Base-by-base conservation (phyloP, 495 filamentous ascomycete genomes). In the Achaetomiella virescens region DNA sequence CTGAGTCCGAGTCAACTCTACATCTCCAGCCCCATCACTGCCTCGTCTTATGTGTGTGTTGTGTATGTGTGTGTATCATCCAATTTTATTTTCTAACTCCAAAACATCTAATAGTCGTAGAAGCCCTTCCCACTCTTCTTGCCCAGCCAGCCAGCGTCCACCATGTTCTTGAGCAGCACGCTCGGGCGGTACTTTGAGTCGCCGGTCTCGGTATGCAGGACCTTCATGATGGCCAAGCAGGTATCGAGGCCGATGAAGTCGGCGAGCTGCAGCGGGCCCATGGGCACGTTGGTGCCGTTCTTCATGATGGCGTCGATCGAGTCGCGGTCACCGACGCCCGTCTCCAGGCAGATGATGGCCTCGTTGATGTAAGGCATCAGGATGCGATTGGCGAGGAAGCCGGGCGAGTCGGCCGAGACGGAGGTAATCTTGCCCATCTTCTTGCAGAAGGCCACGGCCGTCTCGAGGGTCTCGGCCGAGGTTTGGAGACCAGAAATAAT, bases 311-410 rank as follows among this genome's bases (percentile, higher is more conserved):
- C 86, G 67, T 99, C 93, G 55, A 99, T 97, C 60, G 91, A 86
- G 54, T 97, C 89, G 52, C 86, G 85, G 52, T 76, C 75, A 15
- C 95, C 93, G 2, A 99, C 82, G 2, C 89, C 89, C 1, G 93
- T 97, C 69, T 99, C 93, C 7, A 99, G 76, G 71, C 93, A 99
- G 55, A 96, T 96, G 36, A 99, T 78, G 2, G 93, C 93, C 74
- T 99, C 93, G 69, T 99, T 99, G 75, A 99, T 96, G 68, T 99
- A 99, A 0, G 93, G 93, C 93, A 99, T 97, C 59, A 99, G 74
- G 48, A 99, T 97, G 11, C 93, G 79, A 64, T 99, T 99, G 15
- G 93, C 95, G 3, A 99, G 74, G 75, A 99, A 99, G 2, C 93
- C 93, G 1, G 93, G 93, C 1, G 88, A 83, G 68, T 99, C 93